Percentiles rank a stretch among this genome's conserved stretches.
Conservation (phyloP, 2,329 filamentous ascomycete genomes). For the Didymella lethalis region DNA sequence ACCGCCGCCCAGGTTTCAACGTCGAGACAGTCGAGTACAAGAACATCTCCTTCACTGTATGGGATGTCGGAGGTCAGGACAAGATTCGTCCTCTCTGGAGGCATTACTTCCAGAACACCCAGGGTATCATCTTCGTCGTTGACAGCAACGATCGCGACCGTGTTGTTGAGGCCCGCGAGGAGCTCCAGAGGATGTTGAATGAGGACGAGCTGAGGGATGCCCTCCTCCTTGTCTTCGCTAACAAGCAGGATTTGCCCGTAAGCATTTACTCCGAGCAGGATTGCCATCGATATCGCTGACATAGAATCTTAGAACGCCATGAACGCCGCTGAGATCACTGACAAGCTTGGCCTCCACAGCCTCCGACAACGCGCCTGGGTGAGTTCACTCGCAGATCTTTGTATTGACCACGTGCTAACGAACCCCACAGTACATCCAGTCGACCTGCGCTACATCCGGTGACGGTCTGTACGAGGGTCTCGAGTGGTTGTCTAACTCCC, state of each 20-base stretch:
- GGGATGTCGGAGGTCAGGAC: conserved; percentile 98
- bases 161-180: conserved; percentile 90
- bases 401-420: conserved; percentile 29
- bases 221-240: conserved; percentile 92
- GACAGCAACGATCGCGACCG: conserved; percentile 91
- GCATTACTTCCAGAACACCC: conserved; percentile 95
- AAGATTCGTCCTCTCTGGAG: conserved; percentile 98
- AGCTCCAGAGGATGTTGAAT: conserved; percentile 96
- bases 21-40: conserved; percentile 99
- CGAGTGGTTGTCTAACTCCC: conserved; percentile 66
- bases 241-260: conserved; percentile 95
- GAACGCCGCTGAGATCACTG: conserved; percentile 99
- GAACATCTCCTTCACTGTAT: conserved; percentile 99
- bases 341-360: conserved; percentile 99
- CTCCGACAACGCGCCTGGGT: conserved; percentile 99
- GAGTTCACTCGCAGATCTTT: conserved; percentile 57
- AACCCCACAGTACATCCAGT: conserved; percentile 85
- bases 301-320: conserved; percentile 82
- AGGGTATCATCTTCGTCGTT: conserved; percentile 98
- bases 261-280: conserved; percentile 50
- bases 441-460: conserved; percentile 97
- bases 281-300: conserved; percentile 11
- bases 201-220: conserved; percentile 98
- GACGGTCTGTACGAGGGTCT: conserved; percentile 99
- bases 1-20: conserved; percentile 74